phyloP scores from a whole-genome alignment of 805 yeast genomes.

The Metschnikowia koreensis region DNA sequence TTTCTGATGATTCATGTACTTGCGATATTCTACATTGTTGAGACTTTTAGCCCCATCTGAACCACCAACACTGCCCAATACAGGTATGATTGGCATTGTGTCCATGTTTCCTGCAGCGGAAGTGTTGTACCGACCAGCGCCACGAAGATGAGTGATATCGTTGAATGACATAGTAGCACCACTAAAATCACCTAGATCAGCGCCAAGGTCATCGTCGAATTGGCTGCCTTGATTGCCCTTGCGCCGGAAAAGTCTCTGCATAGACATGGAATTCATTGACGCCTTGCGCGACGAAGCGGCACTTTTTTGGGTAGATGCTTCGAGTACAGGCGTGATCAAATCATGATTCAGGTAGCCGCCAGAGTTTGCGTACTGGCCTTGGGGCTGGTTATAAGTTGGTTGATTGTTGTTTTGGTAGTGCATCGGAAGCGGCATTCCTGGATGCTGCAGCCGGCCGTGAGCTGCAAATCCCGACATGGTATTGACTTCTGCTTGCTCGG shows the following conservation, averaged over 20 bases:
- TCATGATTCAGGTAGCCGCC: constrained; percentile 25
- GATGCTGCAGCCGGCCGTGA: constrained; percentile 15
- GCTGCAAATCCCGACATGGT: constrained; percentile 19
- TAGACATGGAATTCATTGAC: constrained; percentile 35
- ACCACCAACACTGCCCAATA: constrained; percentile 40
- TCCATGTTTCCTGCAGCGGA: constrained; percentile 39
- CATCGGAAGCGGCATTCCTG: constrained; percentile 3
- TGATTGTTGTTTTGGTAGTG: constrained; percentile 4
- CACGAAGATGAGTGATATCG: constrained; percentile 62
- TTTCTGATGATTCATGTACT: constrained; percentile 65
- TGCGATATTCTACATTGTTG: constrained; percentile 63
- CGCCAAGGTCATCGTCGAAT: constrained; percentile 40
- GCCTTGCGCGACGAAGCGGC: constrained; percentile 29
- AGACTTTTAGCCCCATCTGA: constrained; percentile 25
- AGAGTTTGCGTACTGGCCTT: not conserved
- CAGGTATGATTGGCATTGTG: constrained; percentile 75
- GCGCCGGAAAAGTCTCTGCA: constrained; percentile 44
- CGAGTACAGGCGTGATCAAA: constrained; percentile 25
- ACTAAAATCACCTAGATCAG: constrained; percentile 30
- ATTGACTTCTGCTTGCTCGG: constrained; percentile 18
- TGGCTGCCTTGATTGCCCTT: constrained; percentile 28
- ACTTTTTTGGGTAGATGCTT: not conserved
- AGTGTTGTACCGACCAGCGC: constrained; percentile 58
- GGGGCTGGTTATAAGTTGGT: not conserved
- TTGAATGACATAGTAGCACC: constrained; percentile 52